Base-by-base conservation (phyloP, 208 protist genomes). In the Herpetomonas samuelpessoai region DNA sequence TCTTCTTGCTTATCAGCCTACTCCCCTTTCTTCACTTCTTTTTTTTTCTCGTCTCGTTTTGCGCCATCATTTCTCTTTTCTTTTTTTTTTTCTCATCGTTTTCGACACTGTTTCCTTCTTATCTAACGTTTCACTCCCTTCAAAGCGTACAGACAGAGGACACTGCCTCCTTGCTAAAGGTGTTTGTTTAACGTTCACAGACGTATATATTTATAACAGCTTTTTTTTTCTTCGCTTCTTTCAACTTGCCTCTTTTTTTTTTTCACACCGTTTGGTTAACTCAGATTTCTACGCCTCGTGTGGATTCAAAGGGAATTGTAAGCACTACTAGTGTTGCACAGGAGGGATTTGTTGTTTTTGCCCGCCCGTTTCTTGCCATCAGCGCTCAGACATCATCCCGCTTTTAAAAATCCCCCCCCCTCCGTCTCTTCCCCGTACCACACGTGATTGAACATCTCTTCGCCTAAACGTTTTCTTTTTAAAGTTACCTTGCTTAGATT, bases 71-170 rank as follows among this genome's bases (percentile, higher is more conserved):
- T 26, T 45, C 58, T 46, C 31, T 39, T 59, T 56, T 53, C 46
- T 62, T 46, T 46, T 50, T 64, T 73, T 61, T 58, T 74, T 62
- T 52, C 21, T 66, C 59, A 45, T 45, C n/a, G 26, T 55, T 64
- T 46, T 47, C n/a, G 29, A 6, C 21, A 14, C 27, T 57, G 18
- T 45, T 57, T 57, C 18, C 21, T 49, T 46, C 31, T 22, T 16
- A 7, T 49, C 19, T 60, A 3, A 50, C 29, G n/a, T 50, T 16
- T 48, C 44, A 29, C 35, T 60, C 25, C 45, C 7, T 12, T 19
- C 19, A 19, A n/a, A 45, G 31, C 45, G n/a, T 51, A 51, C 7
- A 26, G 22, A 9, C 22, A 19, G 16, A 9, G 9, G n/a, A 26
- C 47, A 41, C 10, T 41, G n/a, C 47, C 6, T 60, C 47, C 24